phyloP scores from a whole-genome alignment of 768 basidiomycete species.

The Leucocoprinus leucothites region DNA sequence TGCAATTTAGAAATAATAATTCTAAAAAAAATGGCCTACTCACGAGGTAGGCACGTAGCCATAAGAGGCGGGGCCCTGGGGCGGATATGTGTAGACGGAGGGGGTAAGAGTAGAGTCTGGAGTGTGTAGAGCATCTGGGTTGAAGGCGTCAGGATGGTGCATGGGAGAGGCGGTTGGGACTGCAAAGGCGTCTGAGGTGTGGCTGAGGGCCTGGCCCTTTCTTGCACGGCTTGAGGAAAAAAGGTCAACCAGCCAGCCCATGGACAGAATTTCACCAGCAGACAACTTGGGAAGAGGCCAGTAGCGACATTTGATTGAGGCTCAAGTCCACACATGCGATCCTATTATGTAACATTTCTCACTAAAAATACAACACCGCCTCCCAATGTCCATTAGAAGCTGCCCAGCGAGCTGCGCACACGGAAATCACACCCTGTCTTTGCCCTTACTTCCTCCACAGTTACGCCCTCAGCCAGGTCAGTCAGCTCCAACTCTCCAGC shows the following conservation, averaged over 20 bases:
- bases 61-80: constrained; percentile 55
- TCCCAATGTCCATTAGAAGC: constrained; percentile 21
- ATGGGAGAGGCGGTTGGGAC: constrained; percentile 74
- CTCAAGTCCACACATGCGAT: neutral
- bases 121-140: constrained; percentile 46
- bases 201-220: constrained; percentile 66
- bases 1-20: neutral
- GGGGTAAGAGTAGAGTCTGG: too few relatives aligned
- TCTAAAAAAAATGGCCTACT: constrained; percentile 16
- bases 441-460: constrained; percentile 76
- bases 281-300: too few relatives aligned
- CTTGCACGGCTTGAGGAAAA: constrained; percentile 55
- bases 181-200: constrained; percentile 87
- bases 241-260: constrained; percentile 74
- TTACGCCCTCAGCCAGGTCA: constrained; percentile 83
- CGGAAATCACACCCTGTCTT: constrained; percentile 88
- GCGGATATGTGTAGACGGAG: constrained; percentile 73
- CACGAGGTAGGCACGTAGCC: constrained; percentile 61
- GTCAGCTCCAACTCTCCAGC: constrained; percentile 70
- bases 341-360: constrained; percentile 12
- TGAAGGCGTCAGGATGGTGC: constrained; percentile 56
- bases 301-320: neutral
- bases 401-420: constrained; percentile 49
- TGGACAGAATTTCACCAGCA: too few relatives aligned
- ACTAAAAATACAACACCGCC: neutral